Base-by-base conservation (phyloP, 371 early-diverging fungal species). In the Smittium culicis region DNA sequence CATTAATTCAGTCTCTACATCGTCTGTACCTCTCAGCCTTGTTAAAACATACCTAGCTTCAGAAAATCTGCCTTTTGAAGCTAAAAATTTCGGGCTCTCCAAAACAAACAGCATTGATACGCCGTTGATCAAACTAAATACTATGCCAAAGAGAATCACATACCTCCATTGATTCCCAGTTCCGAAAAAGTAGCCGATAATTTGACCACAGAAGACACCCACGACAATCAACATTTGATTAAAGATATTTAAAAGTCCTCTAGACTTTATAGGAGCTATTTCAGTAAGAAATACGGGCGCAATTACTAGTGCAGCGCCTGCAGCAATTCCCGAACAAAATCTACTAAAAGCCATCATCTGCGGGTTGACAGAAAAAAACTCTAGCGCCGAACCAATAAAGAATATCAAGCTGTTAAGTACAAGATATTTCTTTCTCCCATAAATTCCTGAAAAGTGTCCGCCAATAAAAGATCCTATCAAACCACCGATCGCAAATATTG, bases 251-350 rank as follows among this genome's bases (percentile, higher is more conserved):
- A 89, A 82, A 28, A 84, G 78, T 1, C 97, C 98, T 3, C 93
- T 82, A 28, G 75, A 74, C 1, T 79, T 73, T 25, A 80, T 74
- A 0, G 96, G 90, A 17, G 92, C 86, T 60, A 96, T 83, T 70
- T 94, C 92, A 14, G 86, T 79, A 54, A 96, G 77, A 71, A 94
- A 97, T 58, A 86, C 76, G 11, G 97, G 94, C 0, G 91, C 89
- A 31, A 89, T 84, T 31, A 89, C 92, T 2, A 91, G 86, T 1
- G 85, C 85, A 2, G 84, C 78, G 1, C 96, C 98, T 35, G 84
- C 81, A 1, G 88, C 96, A 31, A 96, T 34, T 16, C 99, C 99
- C 59, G 84, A 80, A 20, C 94, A 30, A 69, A 94, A 83, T 28
- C 99, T 82, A 1, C 94, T 95, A 17, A 80, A 30, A 33, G 83